Evolutionary conservation across 2,329 filamentous ascomycete species (phyloP).

Genomic region (Aspergillus novofumigatus): DNA sequence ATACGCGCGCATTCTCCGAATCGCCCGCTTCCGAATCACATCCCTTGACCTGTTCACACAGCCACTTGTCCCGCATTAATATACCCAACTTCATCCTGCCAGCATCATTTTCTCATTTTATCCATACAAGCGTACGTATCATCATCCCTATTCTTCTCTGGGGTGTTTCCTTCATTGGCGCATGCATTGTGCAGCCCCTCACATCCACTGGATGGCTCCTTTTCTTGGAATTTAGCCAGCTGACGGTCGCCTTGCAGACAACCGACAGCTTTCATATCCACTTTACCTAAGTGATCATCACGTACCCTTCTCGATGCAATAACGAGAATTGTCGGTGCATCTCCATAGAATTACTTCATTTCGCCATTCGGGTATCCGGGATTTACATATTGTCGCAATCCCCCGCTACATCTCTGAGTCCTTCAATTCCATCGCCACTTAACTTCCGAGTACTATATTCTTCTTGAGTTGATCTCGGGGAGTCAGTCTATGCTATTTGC

Average conservation of each 20-base stretch:
- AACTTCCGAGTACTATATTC: not conserved
- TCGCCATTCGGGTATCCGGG: not conserved
- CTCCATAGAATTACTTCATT: not conserved
- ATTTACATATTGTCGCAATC: not conserved
- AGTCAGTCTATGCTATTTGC: not conserved
- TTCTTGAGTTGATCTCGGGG: not conserved
- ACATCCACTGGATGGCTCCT: not conserved
- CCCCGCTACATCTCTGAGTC: not conserved
- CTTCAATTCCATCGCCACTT: not conserved
- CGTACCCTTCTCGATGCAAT: not conserved
- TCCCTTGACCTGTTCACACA: not conserved
- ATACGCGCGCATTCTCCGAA: constrained; percentile 17
- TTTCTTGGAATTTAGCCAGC: not conserved
- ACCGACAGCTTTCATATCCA: not conserved
- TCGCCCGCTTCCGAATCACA: constrained; percentile 15
- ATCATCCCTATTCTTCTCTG: not conserved
- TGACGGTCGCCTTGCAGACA: not conserved
- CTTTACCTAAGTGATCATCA: not conserved
- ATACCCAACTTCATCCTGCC: constrained; percentile 1
- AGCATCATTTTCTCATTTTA: not conserved
- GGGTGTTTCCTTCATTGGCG: not conserved
- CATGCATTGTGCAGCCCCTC: not conserved
- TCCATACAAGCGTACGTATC: not conserved
- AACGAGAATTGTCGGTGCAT: not conserved
- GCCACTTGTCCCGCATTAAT: not conserved